Evolutionary conservation across 768 basidiomycete genomes (phyloP), one percentile per base, ranked within the genome.

Genomic region (Tulasnella calospora): DNA sequence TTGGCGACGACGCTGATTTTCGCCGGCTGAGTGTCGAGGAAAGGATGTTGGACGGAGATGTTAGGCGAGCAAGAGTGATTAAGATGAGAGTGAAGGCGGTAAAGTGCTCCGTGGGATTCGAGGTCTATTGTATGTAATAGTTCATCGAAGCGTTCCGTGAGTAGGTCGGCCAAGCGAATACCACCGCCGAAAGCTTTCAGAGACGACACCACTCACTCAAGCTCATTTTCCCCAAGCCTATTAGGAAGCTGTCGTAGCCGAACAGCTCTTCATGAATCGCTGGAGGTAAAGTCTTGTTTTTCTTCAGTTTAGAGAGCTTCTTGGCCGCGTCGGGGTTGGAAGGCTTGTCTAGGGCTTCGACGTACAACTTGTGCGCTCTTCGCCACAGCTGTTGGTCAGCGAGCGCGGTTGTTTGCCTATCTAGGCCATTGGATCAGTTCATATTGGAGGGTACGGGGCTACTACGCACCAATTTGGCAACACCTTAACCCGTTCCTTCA

Each of bases 61-160:
- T 94, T 96, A 0, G 95, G 94, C 23, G 85, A 83, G 84, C 95
- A 98, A 9, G 88, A 88, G 83, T 98, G 95, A 84, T 97, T 98
- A 40, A 96, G 83, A 81, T 96, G 93, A 2, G 94, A 92, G 83
- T 96, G 94, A 6, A 96, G 87, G 30, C 88, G 88, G 84, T 96
- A 97, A 13, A 97, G 86, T 2, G 94, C 95, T 2, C 94, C 94
- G 76, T 95, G 93, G 1, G 92, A 89, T 84, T 96, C 95, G 73
- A 95, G 86, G 82, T 95, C 92, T 92, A 9, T 9, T 44, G 41
- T 44, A 71, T 40, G 44, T 9, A 40, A 33, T 23, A 27, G 51
- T 61, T 21, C 70, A 69, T 55, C 55, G 51, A 51, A 27, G 21
- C 2, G 38, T 67, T 67, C n/a, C 27, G 46, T 36, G 8, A n/a